Evolutionary conservation across 805 yeast genomes (phyloP).

Genomic region (Lipomyces chichibuensis): DNA sequence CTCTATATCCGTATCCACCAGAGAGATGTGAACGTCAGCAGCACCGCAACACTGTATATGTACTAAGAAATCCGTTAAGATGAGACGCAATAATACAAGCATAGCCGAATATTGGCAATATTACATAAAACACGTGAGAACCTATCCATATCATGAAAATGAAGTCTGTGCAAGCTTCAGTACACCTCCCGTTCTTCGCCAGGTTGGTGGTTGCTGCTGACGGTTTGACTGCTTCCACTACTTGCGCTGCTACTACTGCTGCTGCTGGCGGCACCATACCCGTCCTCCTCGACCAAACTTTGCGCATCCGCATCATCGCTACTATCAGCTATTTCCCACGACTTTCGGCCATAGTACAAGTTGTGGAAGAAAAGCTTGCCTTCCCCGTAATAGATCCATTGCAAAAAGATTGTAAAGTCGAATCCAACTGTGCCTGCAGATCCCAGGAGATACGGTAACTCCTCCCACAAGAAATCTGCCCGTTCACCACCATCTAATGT

Average conservation of each 20-base stretch:
- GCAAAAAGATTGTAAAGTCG: conserved; percentile 57
- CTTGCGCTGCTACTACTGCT: conserved; percentile 21
- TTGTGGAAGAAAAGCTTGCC: conserved; percentile 30
- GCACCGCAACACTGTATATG: not conserved
- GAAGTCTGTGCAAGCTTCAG: not conserved
- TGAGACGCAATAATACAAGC: not conserved
- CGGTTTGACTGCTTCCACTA: conserved; percentile 6
- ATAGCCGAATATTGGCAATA: not conserved
- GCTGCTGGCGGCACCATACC: conserved; percentile 2
- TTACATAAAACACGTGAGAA: not conserved
- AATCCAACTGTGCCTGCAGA: conserved; percentile 83
- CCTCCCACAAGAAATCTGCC: conserved; percentile 61
- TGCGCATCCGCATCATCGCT: conserved; percentile 1
- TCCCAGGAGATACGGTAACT: conserved; percentile 81
- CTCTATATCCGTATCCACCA: not conserved
- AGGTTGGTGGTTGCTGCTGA: not conserved
- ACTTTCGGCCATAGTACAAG: conserved; percentile 25
- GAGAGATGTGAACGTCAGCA: not conserved
- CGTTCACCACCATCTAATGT: conserved; percentile 42
- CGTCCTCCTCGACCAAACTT: conserved; percentile 7
- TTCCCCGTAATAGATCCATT: conserved; percentile 38
- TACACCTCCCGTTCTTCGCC: not conserved
- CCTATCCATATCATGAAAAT: not conserved
- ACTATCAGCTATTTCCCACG: conserved; percentile 20
- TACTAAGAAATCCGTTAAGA: not conserved